phyloP scores from a whole-genome alignment of 805 yeast species.

The Candida alai region DNA sequence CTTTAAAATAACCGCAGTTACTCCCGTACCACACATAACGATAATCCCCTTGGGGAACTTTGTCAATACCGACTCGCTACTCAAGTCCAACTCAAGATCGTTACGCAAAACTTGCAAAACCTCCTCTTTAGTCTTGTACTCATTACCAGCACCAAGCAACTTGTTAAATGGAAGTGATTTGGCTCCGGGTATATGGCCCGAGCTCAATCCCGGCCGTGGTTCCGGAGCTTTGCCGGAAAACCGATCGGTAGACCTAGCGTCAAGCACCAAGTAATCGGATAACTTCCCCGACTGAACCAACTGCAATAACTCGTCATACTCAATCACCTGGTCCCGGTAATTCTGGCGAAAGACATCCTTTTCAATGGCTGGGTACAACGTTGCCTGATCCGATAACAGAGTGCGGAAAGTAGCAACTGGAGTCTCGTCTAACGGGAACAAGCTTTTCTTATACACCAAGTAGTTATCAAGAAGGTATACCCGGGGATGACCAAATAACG shows the following conservation, averaged over 20 bases:
- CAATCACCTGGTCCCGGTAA: constrained; percentile 47
- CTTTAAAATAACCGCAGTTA: constrained; percentile 85
- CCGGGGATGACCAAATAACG: constrained; percentile 69
- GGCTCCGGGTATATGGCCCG: constrained; percentile 88
- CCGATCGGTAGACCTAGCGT: constrained; percentile 76
- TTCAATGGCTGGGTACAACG: constrained; percentile 2
- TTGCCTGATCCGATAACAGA: constrained; percentile 5
- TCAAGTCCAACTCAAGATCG: constrained; percentile 30
- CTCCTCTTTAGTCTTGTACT: constrained; percentile 46
- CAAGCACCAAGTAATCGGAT: constrained; percentile 56
- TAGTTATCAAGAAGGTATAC: constrained; percentile 72
- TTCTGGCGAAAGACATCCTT: constrained; percentile 28
- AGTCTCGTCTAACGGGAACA: constrained; percentile 43
- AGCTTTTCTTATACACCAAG: constrained; percentile 43
- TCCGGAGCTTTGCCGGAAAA: constrained; percentile 81
- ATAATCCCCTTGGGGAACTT: constrained; percentile 57
- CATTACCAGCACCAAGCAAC: constrained; percentile 47
- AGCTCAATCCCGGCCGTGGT: constrained; percentile 81
- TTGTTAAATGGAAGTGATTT: constrained; percentile 70
- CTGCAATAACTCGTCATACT: constrained; percentile 61
- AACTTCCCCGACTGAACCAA: constrained; percentile 50
- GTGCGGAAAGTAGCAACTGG: constrained; percentile 17
- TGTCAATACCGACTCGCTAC: constrained; percentile 21
- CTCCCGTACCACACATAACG: constrained; percentile 95
- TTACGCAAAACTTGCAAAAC: constrained; percentile 43